Evolutionary conservation across 768 basidiomycete species (phyloP).

Genomic region (Boletus pseudo-olivaceus): DNA sequence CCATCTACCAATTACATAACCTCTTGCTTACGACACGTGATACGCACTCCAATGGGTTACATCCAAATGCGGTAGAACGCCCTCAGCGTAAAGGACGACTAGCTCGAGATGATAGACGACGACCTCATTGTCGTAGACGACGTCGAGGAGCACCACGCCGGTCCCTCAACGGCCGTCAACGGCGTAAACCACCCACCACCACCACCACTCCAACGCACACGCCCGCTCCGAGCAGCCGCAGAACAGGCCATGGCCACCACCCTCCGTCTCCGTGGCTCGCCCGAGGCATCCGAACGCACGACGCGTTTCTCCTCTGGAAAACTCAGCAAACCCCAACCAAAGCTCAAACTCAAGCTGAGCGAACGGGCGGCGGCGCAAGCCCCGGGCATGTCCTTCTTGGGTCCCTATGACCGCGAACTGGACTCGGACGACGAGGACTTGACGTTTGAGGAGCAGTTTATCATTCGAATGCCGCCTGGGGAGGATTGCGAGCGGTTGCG

Average conservation of each 20-base stretch:
- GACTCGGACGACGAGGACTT: slow-evolving; percentile 95
- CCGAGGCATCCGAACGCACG: slow-evolving; percentile 42
- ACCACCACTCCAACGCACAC: slow-evolving; percentile 25
- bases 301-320: slow-evolving; percentile 55
- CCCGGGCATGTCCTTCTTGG: slow-evolving; percentile 84
- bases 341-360: slow-evolving; percentile 84
- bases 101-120: slow-evolving; percentile 44
- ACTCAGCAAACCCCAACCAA: slow-evolving; percentile 55
- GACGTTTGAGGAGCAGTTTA: slow-evolving; percentile 96
- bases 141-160: slow-evolving; percentile 41
- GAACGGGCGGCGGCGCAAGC: slow-evolving; percentile 78
- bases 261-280: slow-evolving; percentile 29
- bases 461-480: slow-evolving; percentile 83
- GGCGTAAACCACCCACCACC: slow-evolving; percentile 18
- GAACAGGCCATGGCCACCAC: slow-evolving; percentile 36
- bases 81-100: background rate
- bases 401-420: slow-evolving; percentile 88
- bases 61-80: background rate
- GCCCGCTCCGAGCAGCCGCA: slow-evolving; percentile 31
- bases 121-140: slow-evolving; percentile 64
- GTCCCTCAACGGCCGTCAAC: slow-evolving; percentile 34
- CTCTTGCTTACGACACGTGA: slow-evolving; percentile 12
- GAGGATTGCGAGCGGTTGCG: slow-evolving; percentile 75
- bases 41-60: background rate
- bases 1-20: background rate